Conservation (phyloP, 2,329 filamentous ascomycete species). For the Colletotrichum ledebouriae region DNA sequence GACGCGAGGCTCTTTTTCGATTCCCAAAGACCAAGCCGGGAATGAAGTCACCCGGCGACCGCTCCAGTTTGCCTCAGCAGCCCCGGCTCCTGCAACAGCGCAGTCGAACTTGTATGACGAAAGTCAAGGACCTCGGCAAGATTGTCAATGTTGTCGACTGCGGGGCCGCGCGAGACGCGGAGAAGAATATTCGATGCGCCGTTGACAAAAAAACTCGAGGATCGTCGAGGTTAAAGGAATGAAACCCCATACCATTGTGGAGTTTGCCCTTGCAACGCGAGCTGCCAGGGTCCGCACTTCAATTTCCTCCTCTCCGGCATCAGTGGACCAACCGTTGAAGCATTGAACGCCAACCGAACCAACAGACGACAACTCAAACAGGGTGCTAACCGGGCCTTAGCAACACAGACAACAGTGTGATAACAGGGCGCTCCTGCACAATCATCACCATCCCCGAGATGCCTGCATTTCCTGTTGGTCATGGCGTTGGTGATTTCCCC, state of each 20-base stretch:
- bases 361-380: not conserved
- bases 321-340: constrained; percentile 26
- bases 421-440: too few relatives aligned
- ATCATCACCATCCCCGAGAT: too few relatives aligned
- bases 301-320: constrained; percentile 10
- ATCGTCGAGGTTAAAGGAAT: not conserved
- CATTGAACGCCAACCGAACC: constrained; percentile 16
- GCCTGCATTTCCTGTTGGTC: too few relatives aligned
- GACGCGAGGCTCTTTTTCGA: not conserved
- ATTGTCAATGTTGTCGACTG: constrained; percentile 18
- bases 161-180: not conserved
- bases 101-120: not conserved
- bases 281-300: constrained; percentile 1
- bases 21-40: not conserved
- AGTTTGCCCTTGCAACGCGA: not conserved
- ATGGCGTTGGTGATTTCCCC: too few relatives aligned
- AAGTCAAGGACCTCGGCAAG: not conserved
- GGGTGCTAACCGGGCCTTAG: not conserved
- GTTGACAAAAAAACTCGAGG: too few relatives aligned
- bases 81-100: not conserved
- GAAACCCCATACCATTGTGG: constrained; percentile 10
- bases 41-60: too few relatives aligned
- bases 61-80: too few relatives aligned
- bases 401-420: not conserved
- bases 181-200: constrained; percentile 8